Base-by-base conservation (phyloP, 106 monocot species). In the Platanthera zijinensis region DNA sequence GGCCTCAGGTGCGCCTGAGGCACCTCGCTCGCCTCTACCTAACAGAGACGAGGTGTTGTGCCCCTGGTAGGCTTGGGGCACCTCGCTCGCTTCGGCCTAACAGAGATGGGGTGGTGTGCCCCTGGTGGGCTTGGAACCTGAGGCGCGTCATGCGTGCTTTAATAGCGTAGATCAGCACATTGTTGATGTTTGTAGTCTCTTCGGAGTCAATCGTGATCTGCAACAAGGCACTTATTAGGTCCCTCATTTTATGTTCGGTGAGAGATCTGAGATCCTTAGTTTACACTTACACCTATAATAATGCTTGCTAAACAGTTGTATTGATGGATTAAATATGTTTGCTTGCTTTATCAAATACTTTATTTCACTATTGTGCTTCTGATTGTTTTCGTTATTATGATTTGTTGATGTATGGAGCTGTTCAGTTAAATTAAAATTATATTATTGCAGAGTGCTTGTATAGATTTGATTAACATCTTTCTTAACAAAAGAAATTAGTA, bases 151-250 rank as follows among this genome's bases (percentile, higher is more conserved):
- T 0, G 25, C 25, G 25, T 25, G 25, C 25, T 25, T 25, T 25
- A 25, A 25, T 25, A 25, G 0, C 25, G 25, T 25, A 25, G 25
- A 25, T 25, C 0, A 0, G 25, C 25, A 25, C 25, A 25, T 25
- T 83, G 74, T 77, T 80, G 74, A 74, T 86, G 18, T 83, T 83
- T 50, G 86, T 86, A 72, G 83, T 86, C 51, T 86, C 86, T 6
- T 86, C 83, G 19, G 83, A 83, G 25, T 86, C 86, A 56, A 86
- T 86, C 70, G 86, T 86, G 80, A 86, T 86, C 57, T 80, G 83
- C 57, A 86, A 86, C 79, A 86, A 86, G 80, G 86, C 86, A 48
- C 80, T 86, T 45, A 86, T 86, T 18, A 83, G 80, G 47, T 57
- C 86, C 69, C 86, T 86, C 50, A 83, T 5, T 86, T 86, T 73